These are phyloP conservation scores for Symbiodinium pilosum DNA, from an alignment of 73 alveolate species.

Conservation along the genomic window DNA sequence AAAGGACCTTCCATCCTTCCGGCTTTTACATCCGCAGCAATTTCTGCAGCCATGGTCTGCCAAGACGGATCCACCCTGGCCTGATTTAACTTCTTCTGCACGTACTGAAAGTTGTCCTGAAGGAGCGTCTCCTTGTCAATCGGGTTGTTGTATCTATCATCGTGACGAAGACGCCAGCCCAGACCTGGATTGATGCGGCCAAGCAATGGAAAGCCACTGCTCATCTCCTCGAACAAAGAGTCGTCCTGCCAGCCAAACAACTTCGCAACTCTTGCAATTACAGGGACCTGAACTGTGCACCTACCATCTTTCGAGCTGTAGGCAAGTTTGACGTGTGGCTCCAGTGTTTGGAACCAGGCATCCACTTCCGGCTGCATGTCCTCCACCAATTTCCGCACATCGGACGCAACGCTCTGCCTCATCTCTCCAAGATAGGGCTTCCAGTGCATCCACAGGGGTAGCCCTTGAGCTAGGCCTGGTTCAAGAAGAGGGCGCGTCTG, in stretches of 20 bases:
- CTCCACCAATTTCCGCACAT: background rate
- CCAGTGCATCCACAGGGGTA: background rate
- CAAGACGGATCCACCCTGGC: background rate
- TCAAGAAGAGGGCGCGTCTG: background rate
- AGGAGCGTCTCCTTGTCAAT: background rate
- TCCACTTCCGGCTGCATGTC: background rate
- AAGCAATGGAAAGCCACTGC: background rate
- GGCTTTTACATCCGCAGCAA: background rate
- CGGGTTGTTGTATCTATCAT: background rate
- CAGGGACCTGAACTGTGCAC: background rate
- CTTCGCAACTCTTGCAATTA: background rate
- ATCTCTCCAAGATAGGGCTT: background rate
- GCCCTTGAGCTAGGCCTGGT: constrained; percentile 6
- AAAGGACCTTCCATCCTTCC: background rate
- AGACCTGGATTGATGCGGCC: background rate
- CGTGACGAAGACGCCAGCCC: constrained; percentile 10
- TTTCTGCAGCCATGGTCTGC: background rate
- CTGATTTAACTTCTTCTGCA: background rate
- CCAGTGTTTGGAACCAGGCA: background rate
- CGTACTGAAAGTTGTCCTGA: background rate
- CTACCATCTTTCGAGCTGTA: background rate
- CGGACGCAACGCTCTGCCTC: background rate
- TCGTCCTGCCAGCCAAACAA: background rate
- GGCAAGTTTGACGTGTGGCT: background rate
- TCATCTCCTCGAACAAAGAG: background rate